Evolutionary conservation across 495 filamentous ascomycete species (phyloP).

Genomic region (Trichodelitschia bisporula): DNA sequence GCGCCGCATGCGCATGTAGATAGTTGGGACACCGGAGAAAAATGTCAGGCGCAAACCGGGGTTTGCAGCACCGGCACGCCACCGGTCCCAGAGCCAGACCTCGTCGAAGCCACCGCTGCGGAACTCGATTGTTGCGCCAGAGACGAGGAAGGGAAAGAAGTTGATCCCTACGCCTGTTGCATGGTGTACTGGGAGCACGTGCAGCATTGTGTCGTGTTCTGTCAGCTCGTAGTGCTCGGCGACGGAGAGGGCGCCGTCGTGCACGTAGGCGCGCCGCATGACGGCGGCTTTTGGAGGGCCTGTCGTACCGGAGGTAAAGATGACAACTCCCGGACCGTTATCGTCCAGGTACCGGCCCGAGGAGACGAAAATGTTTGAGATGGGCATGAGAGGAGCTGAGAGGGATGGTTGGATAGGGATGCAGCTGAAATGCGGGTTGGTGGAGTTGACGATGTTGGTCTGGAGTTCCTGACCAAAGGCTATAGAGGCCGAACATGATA

Average conservation of each 20-base stretch:
- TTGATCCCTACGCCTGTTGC: constrained; percentile 22
- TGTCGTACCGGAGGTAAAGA: constrained; percentile 19
- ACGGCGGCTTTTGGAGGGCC: constrained; percentile 19
- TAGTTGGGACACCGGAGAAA: constrained; percentile 26
- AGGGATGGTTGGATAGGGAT: constrained; percentile 10
- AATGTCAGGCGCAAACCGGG: constrained; percentile 13
- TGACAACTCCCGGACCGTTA: constrained; percentile 13
- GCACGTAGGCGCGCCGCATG: constrained; percentile 14
- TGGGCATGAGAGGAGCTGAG: constrained; percentile 4
- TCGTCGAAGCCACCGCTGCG: constrained; percentile 20
- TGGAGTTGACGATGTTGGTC: constrained; percentile 3
- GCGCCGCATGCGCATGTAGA: constrained; percentile 25
- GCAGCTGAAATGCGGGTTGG: constrained; percentile 6
- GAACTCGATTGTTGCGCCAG: constrained; percentile 23
- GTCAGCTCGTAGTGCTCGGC: constrained; percentile 14
- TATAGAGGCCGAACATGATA: constrained; percentile 7
- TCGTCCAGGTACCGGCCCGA: constrained; percentile 14
- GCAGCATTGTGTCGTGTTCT: constrained; percentile 13
- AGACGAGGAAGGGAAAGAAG: constrained; percentile 21
- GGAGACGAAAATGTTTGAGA: constrained; percentile 10
- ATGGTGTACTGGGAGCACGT: constrained; percentile 24
- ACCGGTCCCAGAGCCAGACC: constrained; percentile 25
- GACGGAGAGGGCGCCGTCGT: constrained; percentile 12
- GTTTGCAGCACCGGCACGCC: constrained; percentile 16
- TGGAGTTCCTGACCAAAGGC: constrained; percentile 10